Evolutionary conservation across 1,284 basidiomycete species (phyloP).

Genomic region (Mycosarcoma mackinlayi): DNA sequence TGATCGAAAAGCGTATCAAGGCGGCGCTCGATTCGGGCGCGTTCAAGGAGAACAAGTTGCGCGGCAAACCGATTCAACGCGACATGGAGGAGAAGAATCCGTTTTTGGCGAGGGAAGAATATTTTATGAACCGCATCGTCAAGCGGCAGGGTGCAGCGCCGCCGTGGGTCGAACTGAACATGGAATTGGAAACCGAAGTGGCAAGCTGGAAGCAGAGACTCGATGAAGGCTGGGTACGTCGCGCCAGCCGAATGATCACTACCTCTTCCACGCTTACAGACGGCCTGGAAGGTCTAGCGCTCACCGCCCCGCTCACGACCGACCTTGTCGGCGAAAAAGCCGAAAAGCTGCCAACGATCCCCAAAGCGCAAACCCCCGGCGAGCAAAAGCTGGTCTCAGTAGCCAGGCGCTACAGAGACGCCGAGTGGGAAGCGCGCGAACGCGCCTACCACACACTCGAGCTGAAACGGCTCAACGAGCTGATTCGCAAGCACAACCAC

Average conservation of each 20-base stretch:
- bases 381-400: constrained; percentile 25
- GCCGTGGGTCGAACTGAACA: constrained; percentile 90
- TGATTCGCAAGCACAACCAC: constrained; percentile 56
- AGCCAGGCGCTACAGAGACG: constrained; percentile 75
- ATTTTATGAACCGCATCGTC: constrained; percentile 85
- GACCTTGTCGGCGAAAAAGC: background rate
- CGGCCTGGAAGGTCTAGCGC: constrained; percentile 69
- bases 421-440: constrained; percentile 80
- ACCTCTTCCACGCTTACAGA: constrained; percentile 64
- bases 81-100: constrained; percentile 81
- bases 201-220: constrained; percentile 76
- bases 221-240: constrained; percentile 75
- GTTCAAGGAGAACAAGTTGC: constrained; percentile 79
- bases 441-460: constrained; percentile 53
- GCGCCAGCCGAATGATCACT: constrained; percentile 75
- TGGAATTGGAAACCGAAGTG: constrained; percentile 74
- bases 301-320: background rate
- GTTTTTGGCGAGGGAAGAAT: constrained; percentile 69
- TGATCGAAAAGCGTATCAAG: constrained; percentile 69
- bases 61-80: constrained; percentile 77
- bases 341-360: constrained; percentile 1
- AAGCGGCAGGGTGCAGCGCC: constrained; percentile 85
- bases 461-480: constrained; percentile 54
- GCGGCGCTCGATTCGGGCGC: constrained; percentile 77
- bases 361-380: constrained; percentile 1